Evolutionary conservation across 2,329 filamentous ascomycete genomes (phyloP).

Genomic region (Endocalyx cinctus): DNA sequence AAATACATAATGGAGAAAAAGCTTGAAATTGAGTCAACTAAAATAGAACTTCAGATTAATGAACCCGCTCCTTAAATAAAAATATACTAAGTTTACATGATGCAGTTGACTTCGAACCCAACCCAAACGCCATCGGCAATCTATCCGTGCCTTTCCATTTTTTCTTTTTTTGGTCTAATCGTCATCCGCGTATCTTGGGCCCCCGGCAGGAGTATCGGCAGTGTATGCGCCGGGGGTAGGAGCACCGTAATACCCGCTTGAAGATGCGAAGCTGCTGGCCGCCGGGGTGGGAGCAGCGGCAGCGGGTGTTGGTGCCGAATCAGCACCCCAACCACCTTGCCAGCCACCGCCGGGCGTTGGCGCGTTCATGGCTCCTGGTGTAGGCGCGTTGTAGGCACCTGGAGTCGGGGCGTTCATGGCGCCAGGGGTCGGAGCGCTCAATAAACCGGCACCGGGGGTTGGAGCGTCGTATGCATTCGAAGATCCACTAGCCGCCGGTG

Average conservation of each 20-base stretch:
- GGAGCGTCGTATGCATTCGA: constrained; percentile 63
- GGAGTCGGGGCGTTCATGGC: constrained; percentile 67
- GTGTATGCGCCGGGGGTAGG: constrained; percentile 27
- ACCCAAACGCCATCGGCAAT: too few relatives aligned
- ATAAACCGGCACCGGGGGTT: constrained; percentile 54
- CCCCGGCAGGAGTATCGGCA: constrained; percentile 26
- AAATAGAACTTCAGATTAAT: too few relatives aligned
- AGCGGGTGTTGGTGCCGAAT: constrained; percentile 63
- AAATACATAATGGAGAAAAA: too few relatives aligned
- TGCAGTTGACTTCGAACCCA: too few relatives aligned
- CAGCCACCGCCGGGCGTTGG: constrained; percentile 65
- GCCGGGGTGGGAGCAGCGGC: constrained; percentile 66
- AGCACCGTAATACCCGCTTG: constrained; percentile 43
- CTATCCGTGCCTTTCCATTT: constrained; percentile 8
- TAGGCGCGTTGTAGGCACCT: constrained; percentile 61
- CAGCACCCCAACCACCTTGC: constrained; percentile 55
- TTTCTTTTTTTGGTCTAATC: too few relatives aligned
- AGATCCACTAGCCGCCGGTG: constrained; percentile 42
- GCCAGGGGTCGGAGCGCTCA: constrained; percentile 56
- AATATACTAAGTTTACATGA: too few relatives aligned
- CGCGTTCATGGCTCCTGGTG: constrained; percentile 56
- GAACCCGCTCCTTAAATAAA: too few relatives aligned
- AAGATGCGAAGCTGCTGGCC: constrained; percentile 49
- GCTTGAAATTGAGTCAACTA: too few relatives aligned
- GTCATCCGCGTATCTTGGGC: constrained; percentile 27